Base-by-base conservation (phyloP, 257 asterid genomes). In the Gentiana dahurica region DNA sequence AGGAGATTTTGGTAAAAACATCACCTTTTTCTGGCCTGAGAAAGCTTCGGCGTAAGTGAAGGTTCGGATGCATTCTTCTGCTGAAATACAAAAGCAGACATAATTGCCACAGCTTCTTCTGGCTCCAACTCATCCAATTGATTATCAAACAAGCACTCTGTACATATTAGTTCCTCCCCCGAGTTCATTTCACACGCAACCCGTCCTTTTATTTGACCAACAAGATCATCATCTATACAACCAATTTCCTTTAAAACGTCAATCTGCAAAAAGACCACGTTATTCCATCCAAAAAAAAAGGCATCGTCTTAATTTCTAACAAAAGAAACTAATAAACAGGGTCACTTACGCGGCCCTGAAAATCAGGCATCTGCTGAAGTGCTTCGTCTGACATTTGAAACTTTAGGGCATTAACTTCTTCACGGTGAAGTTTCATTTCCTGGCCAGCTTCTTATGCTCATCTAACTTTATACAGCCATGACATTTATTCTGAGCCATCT, bases 111-210 rank as follows among this genome's bases (percentile, higher is more conserved):
- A 62, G 95, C 95, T 82, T 92, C 98, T 79, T 92, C 98, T 37
- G 98, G 95, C 72, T 85, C 97, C 72, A 92, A 79, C 68, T 79
- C 98, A 66, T 83, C 90, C 67, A 92, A 74, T 69, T 92, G 98
- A 76, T 88, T 88, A 71, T 92, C 98, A 68, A 92, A 92, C 81
- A 92, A 77, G 82, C 91, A 87, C 70, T 92, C 98, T 1, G 98
- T 92, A 71, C 97, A 77, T 68, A 88, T 88, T 72, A 92, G 71
- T 92, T 97, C 82, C 88, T 97, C 71, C 97, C 98, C 52, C 54
- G 97, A 88, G 74, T 92, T 92, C 98, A 92, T 92, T 73, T 88
- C 97, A 63, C 98, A 88, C 62, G 98, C 98, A 68, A 92, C 98
- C 57, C 98, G 95, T 36, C 98, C 98, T 78, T 92, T 92, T 49